Evolutionary conservation across 1,284 basidiomycete species (phyloP).

Genomic region (Tilletia setariae): DNA sequence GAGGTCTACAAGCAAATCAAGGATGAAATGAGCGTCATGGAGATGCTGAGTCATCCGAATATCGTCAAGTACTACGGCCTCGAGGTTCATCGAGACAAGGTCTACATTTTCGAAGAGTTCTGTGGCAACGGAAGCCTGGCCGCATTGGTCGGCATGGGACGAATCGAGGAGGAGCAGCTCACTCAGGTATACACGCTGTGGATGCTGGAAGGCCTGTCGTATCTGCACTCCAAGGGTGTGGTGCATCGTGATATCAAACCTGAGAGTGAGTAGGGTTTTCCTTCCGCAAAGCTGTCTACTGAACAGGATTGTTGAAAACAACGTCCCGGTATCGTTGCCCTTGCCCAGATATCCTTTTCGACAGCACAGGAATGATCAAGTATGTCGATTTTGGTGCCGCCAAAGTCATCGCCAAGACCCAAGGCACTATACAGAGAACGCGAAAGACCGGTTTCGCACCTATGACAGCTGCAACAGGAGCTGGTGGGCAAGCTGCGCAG

Average conservation of each 20-base stretch:
- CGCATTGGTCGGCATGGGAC: slow-evolving; percentile 82
- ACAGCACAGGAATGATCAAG: slow-evolving; percentile 90
- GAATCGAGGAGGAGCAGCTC: slow-evolving; percentile 95
- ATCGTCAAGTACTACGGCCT: slow-evolving; percentile 99
- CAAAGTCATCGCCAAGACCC: slow-evolving; percentile 92
- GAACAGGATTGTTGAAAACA: not conserved
- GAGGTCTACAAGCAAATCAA: slow-evolving; percentile 76
- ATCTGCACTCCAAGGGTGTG: slow-evolving; percentile 87
- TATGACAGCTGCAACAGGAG: slow-evolving; percentile 43
- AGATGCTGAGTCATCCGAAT: slow-evolving; percentile 95
- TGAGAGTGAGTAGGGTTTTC: slow-evolving; percentile 71
- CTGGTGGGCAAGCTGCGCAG: slow-evolving; percentile 58
- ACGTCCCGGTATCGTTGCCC: slow-evolving; percentile 1
- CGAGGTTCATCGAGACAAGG: slow-evolving; percentile 96
- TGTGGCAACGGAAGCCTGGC: slow-evolving; percentile 94
- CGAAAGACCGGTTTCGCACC: slow-evolving; percentile 20
- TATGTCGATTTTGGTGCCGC: slow-evolving; percentile 98
- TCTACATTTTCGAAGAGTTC: slow-evolving; percentile 99
- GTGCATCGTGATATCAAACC: slow-evolving; percentile 98
- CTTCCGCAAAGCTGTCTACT: not conserved
- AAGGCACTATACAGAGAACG: slow-evolving; percentile 61
- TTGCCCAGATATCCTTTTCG: slow-evolving; percentile 76
- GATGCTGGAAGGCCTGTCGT: slow-evolving; percentile 89
- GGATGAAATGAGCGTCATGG: slow-evolving; percentile 97
- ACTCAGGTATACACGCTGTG: slow-evolving; percentile 95